These are phyloP conservation scores for Ophioceras dolichostomum DNA, from an alignment of 2,329 filamentous ascomycete genomes.

Conservation along the genomic window DNA sequence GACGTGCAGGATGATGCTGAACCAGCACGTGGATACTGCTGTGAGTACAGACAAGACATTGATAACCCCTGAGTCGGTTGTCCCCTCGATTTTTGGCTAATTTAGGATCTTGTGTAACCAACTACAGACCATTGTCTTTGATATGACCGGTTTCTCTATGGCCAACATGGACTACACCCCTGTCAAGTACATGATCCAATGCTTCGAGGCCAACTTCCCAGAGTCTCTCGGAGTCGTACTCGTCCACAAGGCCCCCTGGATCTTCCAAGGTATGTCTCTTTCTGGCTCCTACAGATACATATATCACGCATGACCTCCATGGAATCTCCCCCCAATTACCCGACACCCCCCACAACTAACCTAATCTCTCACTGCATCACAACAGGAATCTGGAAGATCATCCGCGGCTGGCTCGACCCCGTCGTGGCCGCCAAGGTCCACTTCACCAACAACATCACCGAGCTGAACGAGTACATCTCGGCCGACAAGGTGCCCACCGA, in stretches of 20 bases:
- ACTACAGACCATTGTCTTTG: conserved; percentile 74
- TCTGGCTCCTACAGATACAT: too few relatives aligned
- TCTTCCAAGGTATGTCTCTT: conserved; percentile 67
- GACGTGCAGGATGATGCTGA: conserved; percentile 74
- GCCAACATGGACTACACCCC: conserved; percentile 98
- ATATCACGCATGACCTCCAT: too few relatives aligned
- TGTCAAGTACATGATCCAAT: conserved; percentile 99
- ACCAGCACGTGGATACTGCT: conserved; percentile 76
- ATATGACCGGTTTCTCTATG: conserved; percentile 88
- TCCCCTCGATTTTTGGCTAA: conserved; percentile 13
- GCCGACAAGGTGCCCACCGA: conserved; percentile 63
- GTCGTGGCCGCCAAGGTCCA: conserved; percentile 91
- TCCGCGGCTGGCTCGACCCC: conserved; percentile 91
- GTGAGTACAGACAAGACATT: too few relatives aligned
- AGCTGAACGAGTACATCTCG: conserved; percentile 67
- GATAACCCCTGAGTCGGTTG: too few relatives aligned
- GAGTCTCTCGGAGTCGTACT: conserved; percentile 82
- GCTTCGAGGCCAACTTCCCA: conserved; percentile 97
- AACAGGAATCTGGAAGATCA: conserved; percentile 86
- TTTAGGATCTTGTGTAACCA: too few relatives aligned
- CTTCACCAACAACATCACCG: conserved; percentile 73
- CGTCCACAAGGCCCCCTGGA: conserved; percentile 92
- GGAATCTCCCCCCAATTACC: too few relatives aligned
- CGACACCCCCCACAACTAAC: background rate
- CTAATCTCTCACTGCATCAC: too few relatives aligned